Evolutionary conservation across 371 early-diverging fungal species (phyloP), one percentile per base, ranked within the genome.

Genomic region (Mortierella sp.): DNA sequence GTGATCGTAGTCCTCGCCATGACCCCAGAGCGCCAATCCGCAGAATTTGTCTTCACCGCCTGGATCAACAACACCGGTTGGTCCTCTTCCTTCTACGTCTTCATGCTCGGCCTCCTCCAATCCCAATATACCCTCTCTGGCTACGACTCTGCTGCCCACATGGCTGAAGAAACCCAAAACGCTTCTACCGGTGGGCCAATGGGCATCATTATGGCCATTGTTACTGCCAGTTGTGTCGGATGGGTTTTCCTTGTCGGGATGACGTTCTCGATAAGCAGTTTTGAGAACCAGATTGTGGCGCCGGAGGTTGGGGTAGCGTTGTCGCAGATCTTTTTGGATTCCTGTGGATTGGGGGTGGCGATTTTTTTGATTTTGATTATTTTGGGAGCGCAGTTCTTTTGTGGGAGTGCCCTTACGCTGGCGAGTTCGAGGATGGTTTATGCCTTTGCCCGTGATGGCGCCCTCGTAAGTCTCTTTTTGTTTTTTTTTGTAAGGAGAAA

Each of bases 361-460:
- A 89, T 90, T 41, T 87, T 90, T 38, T 78, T 93, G 51, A 91
- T 92, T 88, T 84, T 92, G 1, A 89, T 93, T 70, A 84, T 92
- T 21, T 87, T 93, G 41, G 82, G 91, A 18, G 93, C 92, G 0
- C 90, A 89, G 60, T 92, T 91, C 90, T 91, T 92, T 74, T 90
- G 91, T 70, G 91, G 92, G 2, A 88, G 88, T 77, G 90, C 91
- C 8, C 88, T 89, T 46, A 88, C 91, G 0, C 83, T 91, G 21
- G 88, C 93, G 29, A 93, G 91, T 70, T 93, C 94, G 1, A 89
- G 95, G 70, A 93, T 93, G 93, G 90, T 93, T 68, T 95, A 92
- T 81, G 94, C 96, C 5, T 94, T 95, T 78, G 90, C 94, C 24
- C 90, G 95, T 44, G 95, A 95, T 81, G 92, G 92, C n/a, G 94